phyloP scores from a whole-genome alignment of 1,284 basidiomycete species.

The Austroboletus novae-zelandiae region DNA sequence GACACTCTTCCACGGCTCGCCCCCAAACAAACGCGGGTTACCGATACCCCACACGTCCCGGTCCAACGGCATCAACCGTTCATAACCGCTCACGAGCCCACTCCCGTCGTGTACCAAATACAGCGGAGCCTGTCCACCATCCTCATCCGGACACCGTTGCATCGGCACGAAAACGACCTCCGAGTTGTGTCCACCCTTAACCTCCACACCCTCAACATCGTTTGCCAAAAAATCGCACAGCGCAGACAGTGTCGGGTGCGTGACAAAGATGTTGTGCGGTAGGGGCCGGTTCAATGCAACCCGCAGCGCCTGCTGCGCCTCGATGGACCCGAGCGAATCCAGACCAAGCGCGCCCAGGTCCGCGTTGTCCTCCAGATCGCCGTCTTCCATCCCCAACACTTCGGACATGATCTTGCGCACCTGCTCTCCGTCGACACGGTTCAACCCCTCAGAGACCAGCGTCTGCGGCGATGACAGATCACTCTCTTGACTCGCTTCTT shows the following conservation, averaged over 20 bases:
- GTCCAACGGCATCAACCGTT: conserved; percentile 44
- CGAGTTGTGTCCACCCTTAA: not conserved
- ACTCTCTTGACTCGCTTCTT: conserved; percentile 13
- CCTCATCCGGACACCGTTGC: conserved; percentile 32
- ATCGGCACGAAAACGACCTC: conserved; percentile 22
- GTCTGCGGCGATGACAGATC: conserved; percentile 37
- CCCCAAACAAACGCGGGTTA: conserved; percentile 50
- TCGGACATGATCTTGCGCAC: conserved; percentile 46
- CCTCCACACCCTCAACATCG: not conserved
- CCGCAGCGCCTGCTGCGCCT: conserved; percentile 48
- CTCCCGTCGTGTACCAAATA: conserved; percentile 73
- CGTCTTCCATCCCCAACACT: conserved; percentile 43
- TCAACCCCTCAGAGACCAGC: conserved; percentile 23
- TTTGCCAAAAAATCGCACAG: conserved; percentile 13
- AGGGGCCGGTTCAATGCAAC: conserved; percentile 39
- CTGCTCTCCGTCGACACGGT: conserved; percentile 20
- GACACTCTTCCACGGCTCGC: conserved; percentile 45
- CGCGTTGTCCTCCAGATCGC: conserved; percentile 40
- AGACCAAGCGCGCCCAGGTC: conserved; percentile 51
- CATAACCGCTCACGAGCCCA: conserved; percentile 54
- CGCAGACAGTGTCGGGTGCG: conserved; percentile 19
- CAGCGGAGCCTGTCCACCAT: conserved; percentile 38
- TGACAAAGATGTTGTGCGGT: conserved; percentile 39
- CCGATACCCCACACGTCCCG: conserved; percentile 59
- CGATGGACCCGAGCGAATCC: conserved; percentile 64